These are phyloP conservation scores for Lentinula sp. DNA, from an alignment of 768 basidiomycete species.

Conservation along the genomic window DNA sequence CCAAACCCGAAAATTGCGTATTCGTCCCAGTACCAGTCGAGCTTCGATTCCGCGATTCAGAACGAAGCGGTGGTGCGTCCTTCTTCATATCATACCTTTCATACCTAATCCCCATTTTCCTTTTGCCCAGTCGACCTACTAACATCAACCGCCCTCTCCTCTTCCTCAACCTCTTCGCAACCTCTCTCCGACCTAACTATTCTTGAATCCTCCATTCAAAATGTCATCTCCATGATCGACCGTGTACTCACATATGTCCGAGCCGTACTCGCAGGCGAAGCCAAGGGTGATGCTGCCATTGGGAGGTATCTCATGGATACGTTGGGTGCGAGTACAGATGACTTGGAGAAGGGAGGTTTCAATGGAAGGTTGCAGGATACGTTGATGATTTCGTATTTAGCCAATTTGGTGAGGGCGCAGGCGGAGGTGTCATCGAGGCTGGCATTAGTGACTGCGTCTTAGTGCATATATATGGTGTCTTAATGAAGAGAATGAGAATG, in stretches of 20 bases:
- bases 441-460: slow-evolving; percentile 40
- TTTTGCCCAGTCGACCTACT: slow-evolving; percentile 67
- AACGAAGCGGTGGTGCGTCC: slow-evolving; percentile 77
- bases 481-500: no score
- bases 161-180: slow-evolving; percentile 41
- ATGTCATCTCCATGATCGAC: slow-evolving; percentile 75
- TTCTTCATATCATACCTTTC: background rate
- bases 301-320: slow-evolving; percentile 92
- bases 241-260: slow-evolving; percentile 83
- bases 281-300: slow-evolving; percentile 74
- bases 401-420: slow-evolving; percentile 89
- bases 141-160: slow-evolving; percentile 37
- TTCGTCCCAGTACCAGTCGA: slow-evolving; percentile 91
- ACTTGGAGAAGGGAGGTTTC: slow-evolving; percentile 48
- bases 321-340: slow-evolving; percentile 64
- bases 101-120: background rate
- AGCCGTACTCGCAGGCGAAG: slow-evolving; percentile 71
- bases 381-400: slow-evolving; percentile 91
- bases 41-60: slow-evolving; percentile 75
- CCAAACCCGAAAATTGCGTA: slow-evolving; percentile 91
- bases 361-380: slow-evolving; percentile 82
- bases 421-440: slow-evolving; percentile 87
- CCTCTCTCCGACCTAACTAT: slow-evolving; percentile 67
- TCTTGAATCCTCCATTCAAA: slow-evolving; percentile 66
- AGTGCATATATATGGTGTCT: background rate